Evolutionary conservation across 768 basidiomycete genomes (phyloP), one percentile per base, ranked within the genome.

Genomic region (Tylopilus intermedius): DNA sequence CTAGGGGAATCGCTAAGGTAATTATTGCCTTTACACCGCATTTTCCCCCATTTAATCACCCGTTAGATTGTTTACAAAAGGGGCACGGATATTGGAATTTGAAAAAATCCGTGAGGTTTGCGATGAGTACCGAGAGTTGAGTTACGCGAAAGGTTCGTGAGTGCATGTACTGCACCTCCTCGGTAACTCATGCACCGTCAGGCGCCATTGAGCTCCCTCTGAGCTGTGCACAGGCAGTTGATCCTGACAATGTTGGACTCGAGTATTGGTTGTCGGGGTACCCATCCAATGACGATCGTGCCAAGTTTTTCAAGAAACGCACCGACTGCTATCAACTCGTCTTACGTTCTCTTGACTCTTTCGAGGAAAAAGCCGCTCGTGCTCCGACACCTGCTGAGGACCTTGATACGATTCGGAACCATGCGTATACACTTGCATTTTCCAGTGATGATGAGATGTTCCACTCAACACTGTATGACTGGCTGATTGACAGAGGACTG

Each of bases 401-500:
- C 45, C 78, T 81, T 7, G 88, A 91, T 56, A 74, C 81, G 11
- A 82, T 90, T n/a, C 80, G 90, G 48, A 80, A 78, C 45, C 86
- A 89, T 63, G 93, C 94, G 0, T 96, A 94, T 66, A 84, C 88
- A 33, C 77, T 94, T 51, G 90, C 92, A 1, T 86, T 97, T 52
- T 75, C 81, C 6, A 85, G 86, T 60, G 80, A 87, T 30, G 96
- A 98, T 67, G 86, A 93, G 61, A 82, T 94, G 73, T 97, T 98
- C 72, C 94, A 98, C 70, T 92, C 88, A 30, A 85, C 84, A 15
- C 67, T 99, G 53, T 99, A 99, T 63, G 92, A 96, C 61, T 98
- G 96, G 96, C 74, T 94, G 45, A 88, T 96, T 41, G 73, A 74
- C 27, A 81, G 82, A 30, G 82, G 84, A 5, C 74, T 91, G 59